A percentile compares a stretch with the other conserved stretches of the same genome.
phyloP scores from a whole-genome alignment of 2,329 filamentous ascomycete genomes.

The Coleophoma crateriformis region DNA sequence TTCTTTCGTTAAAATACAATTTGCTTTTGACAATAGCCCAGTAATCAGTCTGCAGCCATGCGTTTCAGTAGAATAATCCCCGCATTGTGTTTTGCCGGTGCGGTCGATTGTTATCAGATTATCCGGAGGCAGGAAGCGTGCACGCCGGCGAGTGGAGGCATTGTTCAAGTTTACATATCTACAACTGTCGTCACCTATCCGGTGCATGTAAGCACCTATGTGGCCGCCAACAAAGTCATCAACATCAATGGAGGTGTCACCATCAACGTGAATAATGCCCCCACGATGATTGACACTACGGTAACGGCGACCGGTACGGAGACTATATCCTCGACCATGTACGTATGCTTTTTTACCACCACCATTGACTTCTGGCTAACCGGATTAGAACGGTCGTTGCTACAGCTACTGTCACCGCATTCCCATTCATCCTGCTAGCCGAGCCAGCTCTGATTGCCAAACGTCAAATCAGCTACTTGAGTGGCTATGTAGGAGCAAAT shows the following conservation, averaged over 20 bases:
- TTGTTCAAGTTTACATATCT: not conserved
- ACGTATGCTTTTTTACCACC: not conserved
- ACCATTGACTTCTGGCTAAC: not conserved
- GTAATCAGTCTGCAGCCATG: too few relatives aligned
- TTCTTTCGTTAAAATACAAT: too few relatives aligned
- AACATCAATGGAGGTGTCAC: not conserved
- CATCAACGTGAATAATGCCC: not conserved
- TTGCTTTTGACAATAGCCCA: too few relatives aligned
- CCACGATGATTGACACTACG: not conserved
- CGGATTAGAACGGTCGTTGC: not conserved
- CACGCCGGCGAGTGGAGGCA: not conserved
- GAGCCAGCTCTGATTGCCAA: not conserved
- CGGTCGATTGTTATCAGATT: not conserved
- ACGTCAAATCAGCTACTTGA: not conserved
- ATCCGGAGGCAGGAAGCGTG: not conserved
- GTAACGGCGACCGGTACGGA: not conserved
- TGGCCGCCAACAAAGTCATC: not conserved
- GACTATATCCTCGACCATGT: not conserved
- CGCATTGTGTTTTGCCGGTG: too few relatives aligned
- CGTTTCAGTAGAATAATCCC: too few relatives aligned
- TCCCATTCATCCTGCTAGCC: not conserved
- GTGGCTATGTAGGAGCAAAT: not conserved
- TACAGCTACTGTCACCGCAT: not conserved
- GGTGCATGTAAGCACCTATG: not conserved
- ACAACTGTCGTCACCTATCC: not conserved